Evolutionary conservation across 140 eudicot genomes (phyloP).

Genomic region (Bidens hawaiensis): DNA sequence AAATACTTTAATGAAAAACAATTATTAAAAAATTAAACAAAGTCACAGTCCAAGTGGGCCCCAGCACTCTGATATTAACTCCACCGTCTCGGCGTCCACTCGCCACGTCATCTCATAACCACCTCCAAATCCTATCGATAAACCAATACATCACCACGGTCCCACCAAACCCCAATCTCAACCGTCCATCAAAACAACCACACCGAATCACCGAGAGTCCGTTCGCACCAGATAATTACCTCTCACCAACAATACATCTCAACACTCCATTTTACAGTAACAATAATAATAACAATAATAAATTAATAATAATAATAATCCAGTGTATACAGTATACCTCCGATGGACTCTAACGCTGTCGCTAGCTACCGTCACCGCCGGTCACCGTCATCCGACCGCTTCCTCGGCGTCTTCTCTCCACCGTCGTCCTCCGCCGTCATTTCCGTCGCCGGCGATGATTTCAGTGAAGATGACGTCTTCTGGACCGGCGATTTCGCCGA

Average conservation of each 20-base stretch:
- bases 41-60: too few species aligned
- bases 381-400: slow-evolving; percentile 63
- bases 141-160: neutral
- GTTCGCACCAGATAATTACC: neutral
- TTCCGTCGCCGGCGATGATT: too few species aligned
- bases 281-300: too few species aligned
- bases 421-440: slow-evolving; percentile 34
- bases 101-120: neutral
- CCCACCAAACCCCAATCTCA: neutral
- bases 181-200: neutral
- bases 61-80: neutral
- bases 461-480: too few species aligned
- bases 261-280: neutral
- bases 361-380: slow-evolving; percentile 55
- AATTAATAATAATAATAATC: neutral
- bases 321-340: neutral
- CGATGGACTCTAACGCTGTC: slow-evolving; percentile 31
- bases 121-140: neutral
- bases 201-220: neutral
- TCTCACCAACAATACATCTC: neutral
- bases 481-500: slow-evolving; percentile 63
- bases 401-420: slow-evolving; percentile 62
- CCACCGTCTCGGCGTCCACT: neutral
- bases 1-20: too few species aligned
- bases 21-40: too few species aligned